Evolutionary conservation across 164 flowering plant species (phyloP).

Genomic region (Nymphaea colorata): DNA sequence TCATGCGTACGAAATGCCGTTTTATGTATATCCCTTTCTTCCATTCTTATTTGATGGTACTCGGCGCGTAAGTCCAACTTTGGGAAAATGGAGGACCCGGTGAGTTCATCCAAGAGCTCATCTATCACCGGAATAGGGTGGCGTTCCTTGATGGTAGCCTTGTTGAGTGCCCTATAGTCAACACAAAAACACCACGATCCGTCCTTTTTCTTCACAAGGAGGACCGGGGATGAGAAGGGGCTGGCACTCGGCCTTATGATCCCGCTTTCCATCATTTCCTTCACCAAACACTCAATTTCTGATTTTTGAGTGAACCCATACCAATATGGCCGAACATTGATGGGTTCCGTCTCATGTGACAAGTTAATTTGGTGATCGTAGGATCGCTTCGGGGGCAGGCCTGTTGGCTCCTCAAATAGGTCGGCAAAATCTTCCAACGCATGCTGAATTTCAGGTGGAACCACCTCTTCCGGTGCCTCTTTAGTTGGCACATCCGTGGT

Average conservation of each 20-base stretch:
- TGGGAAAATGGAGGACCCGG: not conserved
- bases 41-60: not conserved
- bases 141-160: conserved; percentile 1
- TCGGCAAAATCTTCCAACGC: not conserved
- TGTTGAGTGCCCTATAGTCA: conserved; percentile 8
- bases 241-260: conserved; percentile 2
- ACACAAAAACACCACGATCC: not conserved
- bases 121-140: conserved; percentile 9
- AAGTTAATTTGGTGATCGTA: not conserved
- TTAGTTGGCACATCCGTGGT: not conserved
- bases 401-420: not conserved
- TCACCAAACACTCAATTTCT: conserved; percentile 3
- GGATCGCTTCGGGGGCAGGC: not conserved
- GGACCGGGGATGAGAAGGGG: conserved; percentile 3
- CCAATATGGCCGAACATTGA: not conserved
- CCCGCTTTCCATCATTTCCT: not conserved
- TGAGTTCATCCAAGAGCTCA: conserved; percentile 1
- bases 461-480: not conserved
- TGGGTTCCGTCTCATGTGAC: not conserved
- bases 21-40: conserved; percentile 5
- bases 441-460: not conserved
- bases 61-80: not conserved
- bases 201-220: conserved; percentile 13
- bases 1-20: conserved; percentile 9
- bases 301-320: conserved; percentile 5